These are phyloP conservation scores for Thozetella sp. DNA, from an alignment of 495 filamentous ascomycete genomes.

Conservation along the genomic window DNA sequence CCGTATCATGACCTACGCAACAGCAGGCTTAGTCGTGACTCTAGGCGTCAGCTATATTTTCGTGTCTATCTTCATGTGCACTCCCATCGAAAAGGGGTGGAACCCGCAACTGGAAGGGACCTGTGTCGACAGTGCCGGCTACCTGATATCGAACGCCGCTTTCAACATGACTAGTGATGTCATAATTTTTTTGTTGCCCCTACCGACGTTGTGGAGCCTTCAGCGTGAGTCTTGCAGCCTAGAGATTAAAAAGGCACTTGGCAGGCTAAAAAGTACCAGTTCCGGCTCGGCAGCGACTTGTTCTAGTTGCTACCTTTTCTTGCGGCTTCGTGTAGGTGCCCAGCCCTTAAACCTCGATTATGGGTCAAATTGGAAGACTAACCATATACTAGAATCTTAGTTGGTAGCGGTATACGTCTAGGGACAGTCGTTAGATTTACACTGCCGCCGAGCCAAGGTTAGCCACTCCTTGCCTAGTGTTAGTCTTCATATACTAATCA, in stretches of 20 bases:
- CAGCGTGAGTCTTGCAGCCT: slow-evolving; percentile 1
- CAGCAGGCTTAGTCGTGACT: not conserved
- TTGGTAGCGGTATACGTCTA: slow-evolving; percentile 4
- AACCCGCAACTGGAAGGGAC: slow-evolving; percentile 3
- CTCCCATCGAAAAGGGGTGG: slow-evolving; percentile 6
- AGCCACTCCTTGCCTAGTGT: not conserved
- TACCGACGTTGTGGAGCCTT: slow-evolving; percentile 17
- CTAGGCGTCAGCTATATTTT: slow-evolving; percentile 4
- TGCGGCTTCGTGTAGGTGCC: slow-evolving; percentile 20
- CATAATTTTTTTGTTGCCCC: slow-evolving; percentile 15
- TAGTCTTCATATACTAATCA: not conserved
- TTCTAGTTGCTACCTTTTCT: slow-evolving; percentile 11
- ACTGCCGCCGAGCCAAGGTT: slow-evolving; percentile 3
- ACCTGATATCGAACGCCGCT: slow-evolving; percentile 7
- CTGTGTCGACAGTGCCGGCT: not conserved
- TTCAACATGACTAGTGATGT: slow-evolving; percentile 15
- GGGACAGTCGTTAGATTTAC: slow-evolving; percentile 2
- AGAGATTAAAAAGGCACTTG: not conserved
- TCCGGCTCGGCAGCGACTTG: slow-evolving; percentile 8
- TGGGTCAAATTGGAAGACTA: slow-evolving; percentile 7
- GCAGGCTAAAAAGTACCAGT: slow-evolving; percentile 1
- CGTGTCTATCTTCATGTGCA: slow-evolving; percentile 8
- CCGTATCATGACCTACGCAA: not conserved
- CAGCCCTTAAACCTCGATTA: not conserved
- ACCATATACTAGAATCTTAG: slow-evolving; percentile 12